Base-by-base conservation (phyloP, 2,329 filamentous ascomycete genomes). In the Trichoderma asperellum region DNA sequence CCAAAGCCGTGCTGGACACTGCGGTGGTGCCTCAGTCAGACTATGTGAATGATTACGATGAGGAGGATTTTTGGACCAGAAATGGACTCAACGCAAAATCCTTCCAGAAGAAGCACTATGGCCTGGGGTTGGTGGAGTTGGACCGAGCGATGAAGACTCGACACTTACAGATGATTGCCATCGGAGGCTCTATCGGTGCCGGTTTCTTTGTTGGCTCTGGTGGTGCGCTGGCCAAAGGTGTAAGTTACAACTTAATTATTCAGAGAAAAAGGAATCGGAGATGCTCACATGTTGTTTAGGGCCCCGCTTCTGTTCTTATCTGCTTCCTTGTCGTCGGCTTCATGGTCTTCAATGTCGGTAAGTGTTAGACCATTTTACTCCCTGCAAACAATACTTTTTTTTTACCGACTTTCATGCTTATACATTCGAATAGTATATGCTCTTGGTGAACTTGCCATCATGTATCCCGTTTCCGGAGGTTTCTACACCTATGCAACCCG, bases 181-280 rank as follows among this genome's bases (percentile, higher is more conserved):
- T 88, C 68, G 86, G 86, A 75, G 87, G 86, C 70, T 87, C 86
- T 37, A 89, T 89, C 68, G 87, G 87, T 77, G 87, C 87, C 76
- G 87, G 87, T 80, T 87, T 89, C 81, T 89, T 88, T 77, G 87
- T 88, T 75, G 86, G 87, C 73, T 87, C 86, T 43, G 87, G 87
- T 73, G 76, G 79, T 73, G 86, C 87, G 58, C 78, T 88, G n/a
- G 75, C 75, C 71, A 82, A 79, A 69, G 87, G 86, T 79, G 84
- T 83, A 79, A 76, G 81, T 74, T 14, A 2, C 2, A 12, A 12
- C 21, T 77, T 53, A 43, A n/a, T 64, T 18, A 8, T n/a, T 32
- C n/a, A 47, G 11, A n/a, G 27, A 11, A 4, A 37, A 11, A 11
- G 3, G 32, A 49, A 49, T 56, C 29, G 7, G 52, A 21, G 56